Conservation (phyloP, 257 asterid species). For the Penstemon eatonii region DNA sequence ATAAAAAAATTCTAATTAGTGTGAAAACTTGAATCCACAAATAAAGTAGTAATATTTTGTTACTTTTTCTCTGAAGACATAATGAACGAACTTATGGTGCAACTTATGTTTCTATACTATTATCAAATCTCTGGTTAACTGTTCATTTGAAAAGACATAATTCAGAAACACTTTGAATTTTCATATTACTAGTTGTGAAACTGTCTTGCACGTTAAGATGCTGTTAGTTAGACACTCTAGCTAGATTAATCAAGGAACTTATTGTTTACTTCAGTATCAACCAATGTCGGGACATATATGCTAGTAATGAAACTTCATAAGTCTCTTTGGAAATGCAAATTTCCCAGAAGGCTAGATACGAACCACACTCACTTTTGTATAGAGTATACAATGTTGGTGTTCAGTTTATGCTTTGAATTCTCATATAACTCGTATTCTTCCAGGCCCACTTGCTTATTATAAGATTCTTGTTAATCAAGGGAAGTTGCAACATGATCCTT, state of each 20-base stretch:
- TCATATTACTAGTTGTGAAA: not conserved
- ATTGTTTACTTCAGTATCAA: not conserved
- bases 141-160: not conserved
- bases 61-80: not conserved
- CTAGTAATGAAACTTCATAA: not conserved
- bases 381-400: not conserved
- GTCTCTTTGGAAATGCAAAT: not conserved
- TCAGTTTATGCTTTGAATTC: constrained; percentile 17
- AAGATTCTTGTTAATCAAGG: constrained; percentile 77
- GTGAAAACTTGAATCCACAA: not conserved
- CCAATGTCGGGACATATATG: not conserved
- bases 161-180: not conserved
- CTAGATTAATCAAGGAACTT: not conserved
- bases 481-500: constrained; percentile 80
- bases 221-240: not conserved
- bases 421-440: constrained; percentile 23
- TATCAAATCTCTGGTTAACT: constrained; percentile 1
- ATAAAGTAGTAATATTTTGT: not conserved
- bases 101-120: not conserved
- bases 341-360: not conserved
- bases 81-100: not conserved
- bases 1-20: not conserved
- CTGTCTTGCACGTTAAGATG: too few relatives aligned
- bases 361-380: not conserved
- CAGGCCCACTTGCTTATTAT: constrained; percentile 82